Percentiles rank a stretch among this genome's conserved stretches.
phyloP scores from a whole-genome alignment of 192 early-diverging fungal species.

The Globomyces pollinis-pini region DNA sequence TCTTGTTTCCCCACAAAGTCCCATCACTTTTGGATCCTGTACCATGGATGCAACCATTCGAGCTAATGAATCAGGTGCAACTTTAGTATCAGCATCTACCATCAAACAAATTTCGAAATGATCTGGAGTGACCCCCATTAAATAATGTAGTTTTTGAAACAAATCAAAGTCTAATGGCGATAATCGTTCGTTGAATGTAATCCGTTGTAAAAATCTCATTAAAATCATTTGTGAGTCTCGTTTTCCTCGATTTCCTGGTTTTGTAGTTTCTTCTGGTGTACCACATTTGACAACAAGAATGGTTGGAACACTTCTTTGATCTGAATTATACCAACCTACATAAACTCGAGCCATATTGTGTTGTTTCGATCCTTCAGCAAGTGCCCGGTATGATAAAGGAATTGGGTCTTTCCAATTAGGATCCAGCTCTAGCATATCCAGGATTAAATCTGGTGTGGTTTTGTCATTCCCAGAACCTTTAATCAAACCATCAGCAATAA shows the following conservation, averaged over 20 bases:
- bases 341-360: slow-evolving; percentile 85
- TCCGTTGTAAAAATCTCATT: slow-evolving; percentile 85
- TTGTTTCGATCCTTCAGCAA: slow-evolving; percentile 81
- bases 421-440: slow-evolving; percentile 49
- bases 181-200: slow-evolving; percentile 80
- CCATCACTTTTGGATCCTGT: slow-evolving; percentile 79
- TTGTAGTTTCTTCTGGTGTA: slow-evolving; percentile 24
- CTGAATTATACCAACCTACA: slow-evolving; percentile 38
- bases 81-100: slow-evolving; percentile 91
- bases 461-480: slow-evolving; percentile 72
- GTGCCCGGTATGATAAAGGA: slow-evolving; percentile 58
- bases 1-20: slow-evolving; percentile 93
- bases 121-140: slow-evolving; percentile 84
- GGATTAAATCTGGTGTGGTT: slow-evolving; percentile 72
- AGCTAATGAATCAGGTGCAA: slow-evolving; percentile 43
- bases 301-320: slow-evolving; percentile 32
- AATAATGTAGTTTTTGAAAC: slow-evolving; percentile 75
- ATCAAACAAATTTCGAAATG: slow-evolving; percentile 53
- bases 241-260: slow-evolving; percentile 75
- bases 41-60: slow-evolving; percentile 58
- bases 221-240: slow-evolving; percentile 94
- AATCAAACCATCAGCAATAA: slow-evolving; percentile 88
- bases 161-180: slow-evolving; percentile 81
- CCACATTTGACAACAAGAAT: slow-evolving; percentile 49
- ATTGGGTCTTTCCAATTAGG: slow-evolving; percentile 34